A percentile compares a stretch with the other conserved stretches of the same genome.
phyloP scores from a whole-genome alignment of 2,329 filamentous ascomycete species.

The Thelonectria olida region DNA sequence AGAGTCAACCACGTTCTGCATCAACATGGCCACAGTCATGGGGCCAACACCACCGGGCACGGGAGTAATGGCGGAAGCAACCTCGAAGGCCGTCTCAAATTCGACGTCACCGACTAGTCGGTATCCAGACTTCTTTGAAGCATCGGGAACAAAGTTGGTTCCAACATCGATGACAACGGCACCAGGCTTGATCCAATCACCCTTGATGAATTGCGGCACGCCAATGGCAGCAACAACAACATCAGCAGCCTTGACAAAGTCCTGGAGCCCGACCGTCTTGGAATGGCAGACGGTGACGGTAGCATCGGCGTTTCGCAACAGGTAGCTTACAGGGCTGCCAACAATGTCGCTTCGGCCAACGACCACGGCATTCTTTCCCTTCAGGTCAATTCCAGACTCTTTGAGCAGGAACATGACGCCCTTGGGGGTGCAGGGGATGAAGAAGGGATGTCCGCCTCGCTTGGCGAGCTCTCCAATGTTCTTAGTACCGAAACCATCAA shows the following conservation, averaged over 20 bases:
- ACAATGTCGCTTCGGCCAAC: slow-evolving; percentile 97
- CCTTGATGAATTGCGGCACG: slow-evolving; percentile 86
- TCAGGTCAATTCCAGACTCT: slow-evolving; percentile 83
- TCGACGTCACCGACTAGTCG: slow-evolving; percentile 96
- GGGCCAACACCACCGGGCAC: slow-evolving; percentile 97
- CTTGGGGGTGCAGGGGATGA: slow-evolving; percentile 95
- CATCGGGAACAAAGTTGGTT: slow-evolving; percentile 93
- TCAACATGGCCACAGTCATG: slow-evolving; percentile 98
- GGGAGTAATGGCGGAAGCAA: slow-evolving; percentile 93
- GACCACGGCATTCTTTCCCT: slow-evolving; percentile 93
- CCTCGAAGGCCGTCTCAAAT: slow-evolving; percentile 82
- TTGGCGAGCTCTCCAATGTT: slow-evolving; percentile 99
- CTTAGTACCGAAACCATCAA: slow-evolving; percentile 92
- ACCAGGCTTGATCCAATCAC: slow-evolving; percentile 93
- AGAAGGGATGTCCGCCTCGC: slow-evolving; percentile 87
- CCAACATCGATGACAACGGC: slow-evolving; percentile 98
- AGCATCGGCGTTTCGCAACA: slow-evolving; percentile 94
- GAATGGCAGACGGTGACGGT: slow-evolving; percentile 98
- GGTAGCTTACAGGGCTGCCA: slow-evolving; percentile 93
- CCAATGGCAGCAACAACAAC: slow-evolving; percentile 94
- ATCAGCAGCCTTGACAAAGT: slow-evolving; percentile 84
- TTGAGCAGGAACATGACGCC: slow-evolving; percentile 93
- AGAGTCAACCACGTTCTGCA: slow-evolving; percentile 93
- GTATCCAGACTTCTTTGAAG: slow-evolving; percentile 89
- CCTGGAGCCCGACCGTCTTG: slow-evolving; percentile 77